Base-by-base conservation (phyloP, 1,139 yeast genomes). In the Arxiozyma heterogenica region DNA sequence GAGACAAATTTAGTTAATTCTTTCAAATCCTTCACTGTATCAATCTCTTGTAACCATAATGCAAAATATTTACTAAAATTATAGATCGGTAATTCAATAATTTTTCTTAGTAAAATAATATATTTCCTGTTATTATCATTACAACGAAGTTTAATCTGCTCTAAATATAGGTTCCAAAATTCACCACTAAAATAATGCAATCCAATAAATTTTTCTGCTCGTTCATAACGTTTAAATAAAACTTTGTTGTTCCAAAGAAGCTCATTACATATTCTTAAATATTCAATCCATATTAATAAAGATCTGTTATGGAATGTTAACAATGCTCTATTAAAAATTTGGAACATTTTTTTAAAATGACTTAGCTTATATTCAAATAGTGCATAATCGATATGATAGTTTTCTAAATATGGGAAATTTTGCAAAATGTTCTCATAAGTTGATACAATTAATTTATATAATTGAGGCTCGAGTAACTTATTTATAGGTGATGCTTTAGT, bases 361-460 rank as follows among this genome's bases (percentile, higher is more conserved):
- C 89, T 88, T 39, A 86, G 66, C 51, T 75, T 74, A 64, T 80
- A 85, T 66, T 83, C 88, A 70, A 81, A 73, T 25, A 76, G 72
- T 0, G 96, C 95, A 66, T 78, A 88, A 58, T 82, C 79, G 48
- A 84, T 75, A 93, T 97, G 88, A 67, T 86, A 88, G 50, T 86
- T 88, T 62, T 83, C 87, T 43, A 85, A 69, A 42, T 77, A 72
- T 0, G 98, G 98, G 67, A 77, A 90, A 54, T 78, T 75, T 1
- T 70, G 71, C 17, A 93, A 73, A 53, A 91, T 71, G 25, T 79
- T 75, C 51, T 77, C 77, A 63, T 82, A 87, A 0, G 85, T 72
- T 2, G 72, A 62, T 49, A 83, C 68, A 5, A 65, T 58, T 27
- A 65, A 48, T 41, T 57, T 51, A 45, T 59, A 56, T 7, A 65